A percentile compares a stretch with the other conserved stretches of the same genome.
Evolutionary conservation across 2,329 filamentous ascomycete genomes (phyloP).

Genomic region (Aspergillus vadensis): DNA sequence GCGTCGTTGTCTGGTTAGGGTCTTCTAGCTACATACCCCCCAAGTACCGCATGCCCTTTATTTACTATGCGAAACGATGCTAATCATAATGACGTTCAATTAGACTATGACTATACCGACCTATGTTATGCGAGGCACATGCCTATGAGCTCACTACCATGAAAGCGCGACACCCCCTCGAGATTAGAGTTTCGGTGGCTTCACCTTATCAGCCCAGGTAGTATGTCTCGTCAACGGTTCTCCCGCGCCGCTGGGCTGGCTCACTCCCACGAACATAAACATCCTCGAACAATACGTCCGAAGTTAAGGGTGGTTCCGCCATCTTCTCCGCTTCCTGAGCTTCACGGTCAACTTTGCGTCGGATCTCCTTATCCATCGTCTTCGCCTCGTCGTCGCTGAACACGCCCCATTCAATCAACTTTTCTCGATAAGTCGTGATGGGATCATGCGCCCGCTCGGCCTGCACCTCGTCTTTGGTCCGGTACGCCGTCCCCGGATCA

Average conservation of each 20-base stretch:
- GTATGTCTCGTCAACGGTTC: conserved; percentile 85
- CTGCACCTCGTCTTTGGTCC: conserved; percentile 98
- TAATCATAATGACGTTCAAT: conserved; percentile 3
- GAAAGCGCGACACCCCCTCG: not conserved
- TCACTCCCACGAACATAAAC: conserved; percentile 86
- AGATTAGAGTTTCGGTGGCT: not conserved
- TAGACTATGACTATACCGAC: not conserved
- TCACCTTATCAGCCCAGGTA: conserved; percentile 52
- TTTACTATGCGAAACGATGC: not conserved
- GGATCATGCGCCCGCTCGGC: conserved; percentile 90
- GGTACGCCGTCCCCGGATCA: conserved; percentile 95
- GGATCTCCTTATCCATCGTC: conserved; percentile 86
- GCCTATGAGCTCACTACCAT: conserved; percentile 10
- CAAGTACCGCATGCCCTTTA: not conserved
- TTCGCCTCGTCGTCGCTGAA: conserved; percentile 90
- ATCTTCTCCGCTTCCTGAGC: conserved; percentile 86
- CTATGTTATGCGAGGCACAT: not conserved
- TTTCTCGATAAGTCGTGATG: conserved; percentile 92
- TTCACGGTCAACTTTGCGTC: conserved; percentile 78
- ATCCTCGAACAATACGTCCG: conserved; percentile 86
- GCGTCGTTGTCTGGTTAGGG: not conserved
- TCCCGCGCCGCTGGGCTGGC: conserved; percentile 80
- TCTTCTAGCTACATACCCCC: not conserved
- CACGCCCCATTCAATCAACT: conserved; percentile 89
- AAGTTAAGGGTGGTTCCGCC: conserved; percentile 71